These are phyloP conservation scores for Suillus cothurnatus DNA, from an alignment of 768 basidiomycete genomes.

Conservation along the genomic window DNA sequence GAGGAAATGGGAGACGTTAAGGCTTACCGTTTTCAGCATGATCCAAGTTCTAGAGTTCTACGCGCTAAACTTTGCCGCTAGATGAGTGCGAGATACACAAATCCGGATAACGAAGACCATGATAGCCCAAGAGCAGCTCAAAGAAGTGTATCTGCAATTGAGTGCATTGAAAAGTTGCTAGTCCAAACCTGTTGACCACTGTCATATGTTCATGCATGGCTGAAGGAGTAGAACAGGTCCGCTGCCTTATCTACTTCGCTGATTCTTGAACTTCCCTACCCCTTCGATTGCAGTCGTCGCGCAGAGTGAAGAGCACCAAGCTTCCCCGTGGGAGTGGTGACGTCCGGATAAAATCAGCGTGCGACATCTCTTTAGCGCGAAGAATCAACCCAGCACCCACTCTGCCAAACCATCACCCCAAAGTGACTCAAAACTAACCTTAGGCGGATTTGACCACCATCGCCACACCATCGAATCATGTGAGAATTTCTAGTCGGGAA, in stretches of 20 bases:
- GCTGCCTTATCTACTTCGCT: background rate
- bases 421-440: background rate
- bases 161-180: background rate
- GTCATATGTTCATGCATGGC: background rate
- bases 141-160: background rate
- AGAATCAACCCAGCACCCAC: background rate
- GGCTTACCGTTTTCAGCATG: constrained; percentile 3
- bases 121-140: background rate
- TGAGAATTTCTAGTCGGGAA: background rate
- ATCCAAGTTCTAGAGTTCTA: background rate
- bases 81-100: background rate
- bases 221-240: too few relatives aligned
- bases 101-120: background rate
- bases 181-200: background rate
- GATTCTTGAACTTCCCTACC: background rate
- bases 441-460: background rate
- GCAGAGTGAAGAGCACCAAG: background rate
- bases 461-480: background rate
- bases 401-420: background rate
- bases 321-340: background rate
- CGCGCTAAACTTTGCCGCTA: background rate
- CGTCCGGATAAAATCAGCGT: background rate
- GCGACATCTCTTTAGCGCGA: background rate
- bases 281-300: background rate
- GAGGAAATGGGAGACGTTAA: background rate